A percentile compares a stretch with the other conserved stretches of the same genome.
Evolutionary conservation across 2,329 filamentous ascomycete species (phyloP).

Genomic region (Purpureocillium takamizusanense): DNA sequence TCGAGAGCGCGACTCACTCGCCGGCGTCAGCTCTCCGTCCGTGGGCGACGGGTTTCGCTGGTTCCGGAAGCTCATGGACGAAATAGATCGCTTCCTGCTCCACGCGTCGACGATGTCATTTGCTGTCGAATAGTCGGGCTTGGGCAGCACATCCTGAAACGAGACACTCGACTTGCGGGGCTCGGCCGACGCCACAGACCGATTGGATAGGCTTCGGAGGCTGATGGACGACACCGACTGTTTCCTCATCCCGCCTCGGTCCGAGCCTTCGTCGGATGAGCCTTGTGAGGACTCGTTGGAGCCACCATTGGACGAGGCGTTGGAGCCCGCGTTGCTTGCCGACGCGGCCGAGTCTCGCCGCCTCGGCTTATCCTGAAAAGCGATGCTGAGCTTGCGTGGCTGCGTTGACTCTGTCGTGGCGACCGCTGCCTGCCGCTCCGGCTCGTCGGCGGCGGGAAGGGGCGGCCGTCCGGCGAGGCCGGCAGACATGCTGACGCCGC

Average conservation of each 20-base stretch:
- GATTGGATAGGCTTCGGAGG: not conserved
- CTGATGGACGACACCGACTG: too few relatives aligned
- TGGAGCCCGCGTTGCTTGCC: conserved; percentile 3
- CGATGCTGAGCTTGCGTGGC: too few relatives aligned
- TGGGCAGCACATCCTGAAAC: conserved; percentile 23
- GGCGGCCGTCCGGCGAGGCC: not conserved
- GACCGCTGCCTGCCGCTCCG: not conserved
- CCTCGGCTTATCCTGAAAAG: not conserved
- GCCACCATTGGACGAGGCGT: not conserved
- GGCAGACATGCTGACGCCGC: too few relatives aligned
- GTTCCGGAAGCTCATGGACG: conserved; percentile 38
- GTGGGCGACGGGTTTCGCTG: conserved; percentile 34
- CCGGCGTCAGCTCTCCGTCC: conserved; percentile 37
- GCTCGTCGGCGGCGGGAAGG: not conserved
- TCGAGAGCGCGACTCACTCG: conserved; percentile 31
- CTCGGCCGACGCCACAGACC: conserved; percentile 22
- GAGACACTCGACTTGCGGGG: conserved; percentile 23
- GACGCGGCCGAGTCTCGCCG: not conserved
- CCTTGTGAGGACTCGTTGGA: too few relatives aligned
- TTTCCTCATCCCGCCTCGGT: conserved; percentile 7
- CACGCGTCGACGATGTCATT: conserved; percentile 3
- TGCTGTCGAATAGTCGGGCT: conserved; percentile 10
- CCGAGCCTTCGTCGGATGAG: conserved; percentile 12
- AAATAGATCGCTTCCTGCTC: conserved; percentile 29
- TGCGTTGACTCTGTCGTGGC: not conserved